Base-by-base conservation (phyloP, 139 green algal genomes). In the Chlamydomonas sp. region DNA sequence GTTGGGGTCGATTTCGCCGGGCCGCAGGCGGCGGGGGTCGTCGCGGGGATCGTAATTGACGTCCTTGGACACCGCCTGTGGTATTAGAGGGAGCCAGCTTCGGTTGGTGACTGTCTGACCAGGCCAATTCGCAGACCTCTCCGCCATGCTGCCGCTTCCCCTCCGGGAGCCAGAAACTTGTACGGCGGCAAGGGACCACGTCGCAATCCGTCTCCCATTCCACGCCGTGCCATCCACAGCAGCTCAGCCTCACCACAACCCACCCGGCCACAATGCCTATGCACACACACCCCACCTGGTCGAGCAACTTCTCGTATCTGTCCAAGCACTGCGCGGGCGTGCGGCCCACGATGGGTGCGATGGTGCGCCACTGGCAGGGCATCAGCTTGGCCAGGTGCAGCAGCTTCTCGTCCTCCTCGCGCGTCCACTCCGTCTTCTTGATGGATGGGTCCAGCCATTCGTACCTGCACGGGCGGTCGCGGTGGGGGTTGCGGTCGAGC, bases 361-460 rank as follows among this genome's bases (percentile, higher is more conserved):
- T 99, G 57, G 98, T 99, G 73, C 98, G 92, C 98, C 98, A 99
- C 89, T 99, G 98, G 66, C 97, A 99, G 3, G 98, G 98, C 97
- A 99, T 98, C 9, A 99, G 96, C 94, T 99, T 99, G 84, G 98
- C 98, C 84, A 99, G 89, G 80, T 99, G 98, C 80, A 99, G 95
- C 87, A 99, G 94, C 92, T 99, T 99, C 90, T 99, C 98, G 88
- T 99, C 98, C 93, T 99, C 98, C 83, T 99, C 97, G n/a, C 97
- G 92, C 60, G 98, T 99, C 97, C 97, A 99, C 84, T 99, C 97
- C 2, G 97, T 99, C 93, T 99, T 99, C 89, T 99, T 99, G 90
- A 99, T 99, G 83, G 89, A 92, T 3, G 98, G 98, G 90, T 99
- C 98, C 69, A 99, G 95, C 98, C 98, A 99, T 89, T 99, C 98